Conservation (phyloP, 2,329 filamentous ascomycete genomes). For the Phaeophleospora eucalypticola region DNA sequence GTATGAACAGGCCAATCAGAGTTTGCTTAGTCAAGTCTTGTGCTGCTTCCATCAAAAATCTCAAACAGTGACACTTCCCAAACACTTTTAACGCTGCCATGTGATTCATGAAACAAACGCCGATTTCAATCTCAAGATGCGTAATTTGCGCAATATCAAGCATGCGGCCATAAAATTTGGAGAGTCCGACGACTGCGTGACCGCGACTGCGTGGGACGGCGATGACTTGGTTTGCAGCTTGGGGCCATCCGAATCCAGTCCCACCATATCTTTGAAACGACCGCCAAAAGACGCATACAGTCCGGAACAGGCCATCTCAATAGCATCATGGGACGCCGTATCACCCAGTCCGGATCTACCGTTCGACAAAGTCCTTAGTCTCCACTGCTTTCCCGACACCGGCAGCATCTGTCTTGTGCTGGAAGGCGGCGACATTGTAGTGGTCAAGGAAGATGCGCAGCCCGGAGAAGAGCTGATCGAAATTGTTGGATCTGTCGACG, state of each 20-base stretch:
- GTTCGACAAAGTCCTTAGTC: constrained; percentile 69
- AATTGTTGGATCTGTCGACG: constrained; percentile 91
- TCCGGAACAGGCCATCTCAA: constrained; percentile 43
- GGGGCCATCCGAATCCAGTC: constrained; percentile 66
- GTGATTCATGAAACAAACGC: not conserved
- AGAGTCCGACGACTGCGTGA: constrained; percentile 57
- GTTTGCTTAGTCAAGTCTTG: not conserved
- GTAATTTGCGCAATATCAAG: constrained; percentile 77
- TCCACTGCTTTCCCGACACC: constrained; percentile 83
- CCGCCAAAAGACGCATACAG: constrained; percentile 40
- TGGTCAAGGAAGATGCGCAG: constrained; percentile 69
- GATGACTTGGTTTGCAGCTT: constrained; percentile 77
- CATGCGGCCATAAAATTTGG: constrained; percentile 61
- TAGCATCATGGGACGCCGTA: constrained; percentile 86
- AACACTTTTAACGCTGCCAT: not conserved
- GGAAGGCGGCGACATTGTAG: constrained; percentile 83
- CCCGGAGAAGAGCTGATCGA: constrained; percentile 74
- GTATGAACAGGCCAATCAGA: not conserved
- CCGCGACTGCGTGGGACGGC: constrained; percentile 81
- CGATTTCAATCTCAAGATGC: constrained; percentile 55
- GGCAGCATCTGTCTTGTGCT: constrained; percentile 76
- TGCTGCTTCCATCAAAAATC: not conserved
- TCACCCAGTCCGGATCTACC: constrained; percentile 71
- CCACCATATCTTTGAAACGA: constrained; percentile 68
- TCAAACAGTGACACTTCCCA: not conserved